Base-by-base conservation (phyloP, 495 filamentous ascomycete genomes). In the Hyaloscypha bicolor region DNA sequence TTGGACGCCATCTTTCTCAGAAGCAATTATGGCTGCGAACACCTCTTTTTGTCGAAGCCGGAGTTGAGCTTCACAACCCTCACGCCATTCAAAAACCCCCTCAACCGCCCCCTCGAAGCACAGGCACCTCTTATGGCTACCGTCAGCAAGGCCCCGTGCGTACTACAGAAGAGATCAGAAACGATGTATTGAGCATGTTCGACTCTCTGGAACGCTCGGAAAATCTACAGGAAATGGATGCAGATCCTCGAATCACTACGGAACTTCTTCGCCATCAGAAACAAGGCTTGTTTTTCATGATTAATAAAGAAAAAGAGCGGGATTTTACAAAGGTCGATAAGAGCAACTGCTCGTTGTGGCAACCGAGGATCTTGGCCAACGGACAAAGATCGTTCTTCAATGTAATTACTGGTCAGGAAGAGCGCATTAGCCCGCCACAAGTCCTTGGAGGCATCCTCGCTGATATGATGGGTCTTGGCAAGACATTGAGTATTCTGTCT, bases 401-500 rank as follows among this genome's bases (percentile, higher is more conserved):
- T 68, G 86, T 97, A 32, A 92, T 99, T 71, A 97, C 91, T 55
- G 90, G 88, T 5, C 82, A 88, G 9, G 79, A 88, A 31, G 76
- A 86, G 64, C 77, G 79, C 19, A 68, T 85, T n/a, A 85, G 86
- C 69, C 94, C 95, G 0, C 79, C 85, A 0, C 86, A 93, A 65
- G 83, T 87, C 0, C 79, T 89, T 1, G 95, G 95, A 9, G 95
- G 95, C n/a, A 90, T 99, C 35, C 80, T 99, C 25, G 95, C 95
- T 8, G 95, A 99, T 74, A 93, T 97, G 90, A 99, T 99, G 95
- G 95, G 95, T 45, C 79, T 99, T 19, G 95, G 95, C 6, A 99
- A 99, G 75, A 97, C 95, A 0, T 78, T 99, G 56, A 96, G 91
- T 73, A 90, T 97, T 33, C 81, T 99, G 6, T 90, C 93, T 3